A percentile compares a stretch with the other conserved stretches of the same genome.
phyloP scores from a whole-genome alignment of 495 filamentous ascomycete genomes.

The Xylaria flabelliformis region DNA sequence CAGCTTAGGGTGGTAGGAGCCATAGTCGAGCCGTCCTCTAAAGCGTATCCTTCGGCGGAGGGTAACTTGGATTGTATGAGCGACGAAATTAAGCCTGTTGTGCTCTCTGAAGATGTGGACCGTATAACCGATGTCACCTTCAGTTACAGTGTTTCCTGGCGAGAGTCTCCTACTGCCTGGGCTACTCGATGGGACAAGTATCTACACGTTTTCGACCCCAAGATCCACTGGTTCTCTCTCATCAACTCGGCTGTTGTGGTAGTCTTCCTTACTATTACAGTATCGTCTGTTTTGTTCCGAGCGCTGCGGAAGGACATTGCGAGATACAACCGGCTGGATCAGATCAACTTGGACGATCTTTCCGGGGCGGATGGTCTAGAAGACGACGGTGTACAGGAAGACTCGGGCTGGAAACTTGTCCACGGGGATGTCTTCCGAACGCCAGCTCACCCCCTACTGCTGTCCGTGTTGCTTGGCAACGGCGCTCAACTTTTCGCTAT shows the following conservation, averaged over 20 bases:
- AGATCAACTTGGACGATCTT: conserved; percentile 83
- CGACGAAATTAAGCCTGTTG: conserved; percentile 54
- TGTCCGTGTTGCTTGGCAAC: conserved; percentile 90
- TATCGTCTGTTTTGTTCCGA: conserved; percentile 84
- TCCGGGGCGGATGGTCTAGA: conserved; percentile 77
- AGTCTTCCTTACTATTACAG: conserved; percentile 86
- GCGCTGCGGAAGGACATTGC: conserved; percentile 93
- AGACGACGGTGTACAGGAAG: conserved; percentile 95
- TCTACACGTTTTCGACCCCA: conserved; percentile 91
- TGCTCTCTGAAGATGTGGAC: conserved; percentile 64
- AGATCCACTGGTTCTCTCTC: conserved; percentile 98
- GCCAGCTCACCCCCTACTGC: conserved; percentile 78
- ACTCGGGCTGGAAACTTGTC: conserved; percentile 97
- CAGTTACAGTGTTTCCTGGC: conserved; percentile 92
- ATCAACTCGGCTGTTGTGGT: conserved; percentile 95
- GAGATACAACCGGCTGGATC: conserved; percentile 90
- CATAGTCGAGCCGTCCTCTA: conserved; percentile 79
- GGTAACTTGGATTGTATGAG: conserved; percentile 69
- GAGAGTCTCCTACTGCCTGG: conserved; percentile 78
- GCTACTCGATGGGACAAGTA: conserved; percentile 99
- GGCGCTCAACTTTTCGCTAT: conserved; percentile 97
- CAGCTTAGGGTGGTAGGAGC: conserved; percentile 91
- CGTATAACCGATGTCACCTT: conserved; percentile 68
- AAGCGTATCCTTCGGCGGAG: conserved; percentile 59
- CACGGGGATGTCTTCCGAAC: conserved; percentile 97